A percentile compares a stretch with the other conserved stretches of the same genome.
Conservation (phyloP, 768 basidiomycete genomes). For the Tephrocybe sp. region DNA sequence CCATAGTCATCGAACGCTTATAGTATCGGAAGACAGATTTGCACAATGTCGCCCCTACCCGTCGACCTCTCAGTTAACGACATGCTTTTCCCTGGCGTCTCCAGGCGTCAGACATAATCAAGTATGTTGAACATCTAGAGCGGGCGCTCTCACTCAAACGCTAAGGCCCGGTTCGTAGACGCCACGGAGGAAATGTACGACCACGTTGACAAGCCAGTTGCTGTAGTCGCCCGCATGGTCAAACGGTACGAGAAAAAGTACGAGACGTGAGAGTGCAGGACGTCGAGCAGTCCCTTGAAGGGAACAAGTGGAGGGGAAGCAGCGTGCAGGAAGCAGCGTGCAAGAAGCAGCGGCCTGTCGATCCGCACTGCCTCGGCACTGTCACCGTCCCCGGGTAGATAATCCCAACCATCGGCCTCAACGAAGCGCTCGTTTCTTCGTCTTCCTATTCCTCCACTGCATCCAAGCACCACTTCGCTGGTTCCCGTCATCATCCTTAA, state of each 20-base stretch:
- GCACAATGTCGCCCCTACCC: slow-evolving; percentile 64
- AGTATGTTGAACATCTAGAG: slow-evolving; percentile 50
- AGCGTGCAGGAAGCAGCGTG: neutral
- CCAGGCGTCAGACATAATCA: slow-evolving; percentile 35
- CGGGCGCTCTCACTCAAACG: slow-evolving; percentile 38
- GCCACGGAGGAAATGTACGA: slow-evolving; percentile 57
- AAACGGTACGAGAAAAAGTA: slow-evolving; percentile 54
- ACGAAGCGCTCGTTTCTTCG: slow-evolving; percentile 1
- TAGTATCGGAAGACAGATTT: slow-evolving; percentile 58
- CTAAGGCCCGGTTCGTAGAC: slow-evolving; percentile 40
- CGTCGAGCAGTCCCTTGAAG: slow-evolving; percentile 30
- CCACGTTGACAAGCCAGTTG: slow-evolving; percentile 59
- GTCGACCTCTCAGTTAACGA: slow-evolving; percentile 29
- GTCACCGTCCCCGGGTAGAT: slow-evolving; percentile 16
- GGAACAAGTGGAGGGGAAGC: slow-evolving; percentile 12
- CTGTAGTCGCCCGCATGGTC: slow-evolving; percentile 47
- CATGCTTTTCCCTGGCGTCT: too few species aligned
- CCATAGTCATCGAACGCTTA: slow-evolving; percentile 74
- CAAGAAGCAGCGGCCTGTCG: slow-evolving; percentile 4
- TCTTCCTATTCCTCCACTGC: slow-evolving; percentile 11
- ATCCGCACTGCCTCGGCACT: slow-evolving; percentile 7
- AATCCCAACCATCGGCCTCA: neutral
- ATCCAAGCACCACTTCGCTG: slow-evolving; percentile 17
- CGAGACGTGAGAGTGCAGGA: slow-evolving; percentile 32
- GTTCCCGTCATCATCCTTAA: slow-evolving; percentile 17